Percentiles rank a stretch among this genome's conserved stretches.
Evolutionary conservation across 495 filamentous ascomycete genomes (phyloP).

Genomic region (Bacidia rubella): DNA sequence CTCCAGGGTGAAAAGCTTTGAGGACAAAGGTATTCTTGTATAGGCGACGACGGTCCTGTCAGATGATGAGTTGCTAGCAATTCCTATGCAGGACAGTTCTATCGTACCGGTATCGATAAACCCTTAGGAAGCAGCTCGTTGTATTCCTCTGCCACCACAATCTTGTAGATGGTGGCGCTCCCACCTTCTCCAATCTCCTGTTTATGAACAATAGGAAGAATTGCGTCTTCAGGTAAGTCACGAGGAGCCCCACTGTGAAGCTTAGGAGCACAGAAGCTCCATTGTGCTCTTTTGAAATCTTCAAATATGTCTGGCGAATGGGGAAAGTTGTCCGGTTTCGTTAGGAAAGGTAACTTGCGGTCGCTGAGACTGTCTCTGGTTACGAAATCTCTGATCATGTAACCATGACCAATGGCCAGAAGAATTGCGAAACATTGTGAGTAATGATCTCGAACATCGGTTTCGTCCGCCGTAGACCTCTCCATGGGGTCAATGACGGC

Average conservation of each 20-base stretch:
- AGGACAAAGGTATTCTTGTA: slow-evolving; percentile 23
- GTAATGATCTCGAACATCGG: not conserved
- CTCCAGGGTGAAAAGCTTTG: slow-evolving; percentile 26
- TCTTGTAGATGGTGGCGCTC: slow-evolving; percentile 6
- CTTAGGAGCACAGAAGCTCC: slow-evolving; percentile 6
- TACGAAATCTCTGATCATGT: slow-evolving; percentile 5
- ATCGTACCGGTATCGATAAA: too few relatives aligned
- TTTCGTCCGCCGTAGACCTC: not conserved
- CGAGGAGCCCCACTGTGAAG: slow-evolving; percentile 2
- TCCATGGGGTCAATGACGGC: not conserved
- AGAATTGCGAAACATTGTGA: slow-evolving; percentile 8
- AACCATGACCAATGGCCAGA: slow-evolving; percentile 1
- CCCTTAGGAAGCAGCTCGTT: slow-evolving; percentile 1
- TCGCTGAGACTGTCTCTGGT: not conserved
- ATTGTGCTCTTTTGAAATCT: not conserved
- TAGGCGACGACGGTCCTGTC: not conserved
- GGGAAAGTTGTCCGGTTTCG: slow-evolving; percentile 5
- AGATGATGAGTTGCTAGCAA: too few relatives aligned
- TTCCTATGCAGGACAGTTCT: too few relatives aligned
- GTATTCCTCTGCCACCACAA: slow-evolving; percentile 1
- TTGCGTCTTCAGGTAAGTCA: not conserved
- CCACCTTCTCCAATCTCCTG: slow-evolving; percentile 4
- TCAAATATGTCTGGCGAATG: not conserved
- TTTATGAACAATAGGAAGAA: slow-evolving; percentile 5
- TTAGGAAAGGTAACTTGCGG: not conserved